phyloP scores from a whole-genome alignment of 306 rosid genomes.

The Carpinus viminea region DNA sequence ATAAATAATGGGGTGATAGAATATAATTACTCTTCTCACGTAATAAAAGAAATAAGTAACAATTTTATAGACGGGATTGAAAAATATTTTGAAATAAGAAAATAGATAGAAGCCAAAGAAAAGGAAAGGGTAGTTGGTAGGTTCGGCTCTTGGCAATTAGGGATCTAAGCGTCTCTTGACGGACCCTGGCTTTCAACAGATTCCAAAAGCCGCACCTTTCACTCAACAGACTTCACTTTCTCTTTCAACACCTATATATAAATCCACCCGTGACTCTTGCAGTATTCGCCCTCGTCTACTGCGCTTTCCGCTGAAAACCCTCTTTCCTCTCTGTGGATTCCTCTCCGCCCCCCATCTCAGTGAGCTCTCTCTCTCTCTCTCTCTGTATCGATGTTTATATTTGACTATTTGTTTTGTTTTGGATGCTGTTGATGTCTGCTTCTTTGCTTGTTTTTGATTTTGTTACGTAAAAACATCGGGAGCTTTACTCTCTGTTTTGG shows the following conservation, averaged over 20 bases:
- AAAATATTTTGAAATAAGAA: background rate
- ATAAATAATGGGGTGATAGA: no score
- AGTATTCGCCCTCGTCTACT: background rate
- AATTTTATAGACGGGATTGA: no score
- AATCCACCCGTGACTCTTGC: background rate
- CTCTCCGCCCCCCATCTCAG: background rate
- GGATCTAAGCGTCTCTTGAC: background rate
- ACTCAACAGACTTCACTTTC: background rate
- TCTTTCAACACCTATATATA: background rate
- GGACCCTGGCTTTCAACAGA: conserved; percentile 1
- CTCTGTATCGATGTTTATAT: background rate
- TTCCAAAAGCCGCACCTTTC: conserved; percentile 25
- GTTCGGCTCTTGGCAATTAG: background rate
- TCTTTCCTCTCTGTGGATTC: background rate
- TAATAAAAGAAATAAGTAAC: no score
- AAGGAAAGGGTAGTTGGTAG: background rate
- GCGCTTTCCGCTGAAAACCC: conserved; percentile 2
- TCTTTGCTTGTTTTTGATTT: background rate
- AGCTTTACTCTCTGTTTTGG: background rate
- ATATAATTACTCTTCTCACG: no score
- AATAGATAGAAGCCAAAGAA: background rate
- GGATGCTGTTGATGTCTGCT: background rate
- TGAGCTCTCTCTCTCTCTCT: conserved; percentile 18
- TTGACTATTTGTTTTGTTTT: background rate
- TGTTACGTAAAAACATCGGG: background rate